A percentile compares a stretch with the other conserved stretches of the same genome.
phyloP scores from a whole-genome alignment of 225 moss, liverwort and hornwort species.

The Asterella californica region DNA sequence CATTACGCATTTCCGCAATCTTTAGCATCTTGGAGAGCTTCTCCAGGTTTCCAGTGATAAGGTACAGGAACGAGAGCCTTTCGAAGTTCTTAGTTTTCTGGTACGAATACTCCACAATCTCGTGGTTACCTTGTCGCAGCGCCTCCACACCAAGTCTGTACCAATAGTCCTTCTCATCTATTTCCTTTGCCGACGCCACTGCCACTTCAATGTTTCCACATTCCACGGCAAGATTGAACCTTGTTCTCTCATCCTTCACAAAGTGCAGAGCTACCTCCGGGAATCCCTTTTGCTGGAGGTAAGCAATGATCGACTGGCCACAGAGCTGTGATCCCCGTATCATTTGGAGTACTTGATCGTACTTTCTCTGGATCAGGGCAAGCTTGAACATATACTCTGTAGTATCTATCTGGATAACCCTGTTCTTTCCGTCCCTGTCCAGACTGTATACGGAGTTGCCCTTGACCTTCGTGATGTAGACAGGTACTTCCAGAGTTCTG shows the following conservation, averaged over 20 bases:
- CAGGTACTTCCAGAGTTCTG: slow-evolving; percentile 89
- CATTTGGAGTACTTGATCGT: slow-evolving; percentile 93
- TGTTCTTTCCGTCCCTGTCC: slow-evolving; percentile 97
- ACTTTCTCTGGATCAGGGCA: slow-evolving; percentile 84
- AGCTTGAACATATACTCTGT: slow-evolving; percentile 97
- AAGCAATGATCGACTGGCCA: slow-evolving; percentile 98
- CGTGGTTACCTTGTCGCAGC: slow-evolving; percentile 91
- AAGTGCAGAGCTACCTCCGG: slow-evolving; percentile 98
- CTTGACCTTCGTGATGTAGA: slow-evolving; percentile 87
- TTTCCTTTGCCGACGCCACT: slow-evolving; percentile 98
- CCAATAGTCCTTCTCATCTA: slow-evolving; percentile 98
- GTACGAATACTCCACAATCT: slow-evolving; percentile 94
- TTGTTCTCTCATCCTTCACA: slow-evolving; percentile 96
- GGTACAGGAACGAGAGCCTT: slow-evolving; percentile 86
- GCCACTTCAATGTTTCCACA: slow-evolving; percentile 98
- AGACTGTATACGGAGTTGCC: slow-evolving; percentile 79
- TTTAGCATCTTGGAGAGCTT: slow-evolving; percentile 96
- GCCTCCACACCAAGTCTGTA: slow-evolving; percentile 96
- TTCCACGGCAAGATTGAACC: slow-evolving; percentile 93
- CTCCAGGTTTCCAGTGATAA: slow-evolving; percentile 84
- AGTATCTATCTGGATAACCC: slow-evolving; percentile 89
- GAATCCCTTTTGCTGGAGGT: slow-evolving; percentile 96
- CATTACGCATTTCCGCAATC: slow-evolving; percentile 93
- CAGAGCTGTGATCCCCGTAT: slow-evolving; percentile 93
- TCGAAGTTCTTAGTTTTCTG: slow-evolving; percentile 98